phyloP scores from a whole-genome alignment of 2,329 filamentous ascomycete species.

The Sporothrix globosa region DNA sequence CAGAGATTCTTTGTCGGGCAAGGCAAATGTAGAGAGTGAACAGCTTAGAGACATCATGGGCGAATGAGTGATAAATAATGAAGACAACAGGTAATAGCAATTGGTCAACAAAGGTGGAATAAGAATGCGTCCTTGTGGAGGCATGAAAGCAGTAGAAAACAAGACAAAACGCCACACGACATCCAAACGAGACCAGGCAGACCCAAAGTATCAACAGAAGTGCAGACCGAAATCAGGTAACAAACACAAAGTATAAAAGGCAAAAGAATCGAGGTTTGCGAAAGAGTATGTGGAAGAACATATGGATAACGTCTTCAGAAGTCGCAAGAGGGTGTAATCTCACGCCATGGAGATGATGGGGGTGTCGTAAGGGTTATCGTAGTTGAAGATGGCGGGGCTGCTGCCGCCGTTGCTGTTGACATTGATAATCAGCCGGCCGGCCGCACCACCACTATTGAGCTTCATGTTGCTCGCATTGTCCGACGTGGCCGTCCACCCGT shows the following conservation, averaged over 20 bases:
- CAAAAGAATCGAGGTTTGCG: too few species aligned
- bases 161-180: neutral
- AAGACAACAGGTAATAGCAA: neutral
- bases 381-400: neutral
- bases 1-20: too few species aligned
- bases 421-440: neutral
- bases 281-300: neutral
- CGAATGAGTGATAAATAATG: neutral
- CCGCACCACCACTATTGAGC: neutral
- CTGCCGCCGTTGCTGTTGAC: conserved; percentile 2
- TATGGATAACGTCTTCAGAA: neutral
- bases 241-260: neutral
- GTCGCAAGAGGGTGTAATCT: neutral
- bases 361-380: conserved; percentile 3
- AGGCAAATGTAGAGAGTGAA: neutral
- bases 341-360: conserved; percentile 6
- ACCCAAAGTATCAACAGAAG: neutral
- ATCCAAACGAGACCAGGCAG: neutral
- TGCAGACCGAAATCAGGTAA: neutral
- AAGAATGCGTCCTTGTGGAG: neutral
- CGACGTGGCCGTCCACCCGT: conserved; percentile 58
- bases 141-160: neutral
- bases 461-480: conserved; percentile 27
- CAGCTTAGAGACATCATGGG: too few species aligned
- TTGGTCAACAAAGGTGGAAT: neutral